These are phyloP conservation scores for Colletotrichum musae DNA, from an alignment of 2,329 filamentous ascomycete genomes.

Conservation along the genomic window DNA sequence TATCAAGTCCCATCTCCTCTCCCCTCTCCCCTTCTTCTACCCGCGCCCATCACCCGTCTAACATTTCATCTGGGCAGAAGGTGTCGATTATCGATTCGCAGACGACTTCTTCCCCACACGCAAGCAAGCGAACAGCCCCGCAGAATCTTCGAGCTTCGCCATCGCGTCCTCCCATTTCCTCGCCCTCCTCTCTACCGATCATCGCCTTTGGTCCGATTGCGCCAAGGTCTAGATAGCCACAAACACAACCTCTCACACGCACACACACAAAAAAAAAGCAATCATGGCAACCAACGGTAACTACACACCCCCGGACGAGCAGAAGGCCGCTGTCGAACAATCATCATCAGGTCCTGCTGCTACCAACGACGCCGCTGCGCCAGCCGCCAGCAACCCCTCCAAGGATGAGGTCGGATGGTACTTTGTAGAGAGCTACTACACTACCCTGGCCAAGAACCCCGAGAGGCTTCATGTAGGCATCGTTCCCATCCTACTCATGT, in stretches of 20 bases:
- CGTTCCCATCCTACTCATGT: neutral
- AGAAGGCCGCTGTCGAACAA: constrained; percentile 56
- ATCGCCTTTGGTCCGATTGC: constrained; percentile 33
- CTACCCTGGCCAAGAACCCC: constrained; percentile 92
- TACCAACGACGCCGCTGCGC: constrained; percentile 50
- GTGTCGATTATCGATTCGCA: constrained; percentile 20
- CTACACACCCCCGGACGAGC: constrained; percentile 61
- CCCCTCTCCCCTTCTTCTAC: constrained; percentile 4
- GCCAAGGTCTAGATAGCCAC: constrained; percentile 27
- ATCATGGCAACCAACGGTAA: constrained; percentile 73
- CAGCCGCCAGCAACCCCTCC: constrained; percentile 63
- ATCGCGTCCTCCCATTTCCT: constrained; percentile 13
- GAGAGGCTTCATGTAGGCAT: constrained; percentile 86
- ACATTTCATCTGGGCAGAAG: constrained; percentile 9
- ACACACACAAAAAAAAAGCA: constrained; percentile 21
- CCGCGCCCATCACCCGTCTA: constrained; percentile 31
- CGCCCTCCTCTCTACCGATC: constrained; percentile 16
- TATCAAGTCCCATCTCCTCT: constrained; percentile 12
- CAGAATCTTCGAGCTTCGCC: constrained; percentile 37
- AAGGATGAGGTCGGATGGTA: constrained; percentile 99
- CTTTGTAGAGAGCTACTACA: constrained; percentile 99
- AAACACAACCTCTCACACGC: neutral
- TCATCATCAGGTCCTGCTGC: constrained; percentile 53
- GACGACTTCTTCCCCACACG: constrained; percentile 13
- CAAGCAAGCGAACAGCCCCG: constrained; percentile 31